A percentile compares a stretch with the other conserved stretches of the same genome.
Conservation (phyloP, 805 yeast genomes). For the Starmerella apis region DNA sequence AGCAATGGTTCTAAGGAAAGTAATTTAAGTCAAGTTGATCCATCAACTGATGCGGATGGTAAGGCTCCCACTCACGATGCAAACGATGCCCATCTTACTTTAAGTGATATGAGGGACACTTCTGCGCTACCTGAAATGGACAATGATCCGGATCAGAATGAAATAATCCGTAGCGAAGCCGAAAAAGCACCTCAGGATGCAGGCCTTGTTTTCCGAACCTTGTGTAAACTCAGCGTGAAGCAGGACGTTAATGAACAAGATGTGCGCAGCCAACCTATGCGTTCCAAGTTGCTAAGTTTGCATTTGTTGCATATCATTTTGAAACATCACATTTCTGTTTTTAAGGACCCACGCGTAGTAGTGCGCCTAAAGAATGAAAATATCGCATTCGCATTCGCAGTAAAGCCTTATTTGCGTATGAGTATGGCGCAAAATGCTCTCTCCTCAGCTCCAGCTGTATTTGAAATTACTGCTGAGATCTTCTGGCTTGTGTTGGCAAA, state of each 20-base stretch:
- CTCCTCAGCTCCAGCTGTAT: constrained; percentile 80
- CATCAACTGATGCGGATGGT: background rate
- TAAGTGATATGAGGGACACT: constrained; percentile 23
- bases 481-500: constrained; percentile 82
- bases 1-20: background rate
- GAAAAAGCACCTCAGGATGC: constrained; percentile 81
- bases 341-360: constrained; percentile 38
- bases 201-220: constrained; percentile 80
- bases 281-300: constrained; percentile 80
- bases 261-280: constrained; percentile 75
- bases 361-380: constrained; percentile 27
- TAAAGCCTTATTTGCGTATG: constrained; percentile 73
- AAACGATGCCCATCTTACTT: constrained; percentile 18
- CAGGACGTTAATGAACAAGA: constrained; percentile 55
- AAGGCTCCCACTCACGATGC: background rate
- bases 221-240: constrained; percentile 87
- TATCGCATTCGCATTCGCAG: constrained; percentile 56
- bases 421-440: constrained; percentile 86
- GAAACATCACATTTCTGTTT: constrained; percentile 73
- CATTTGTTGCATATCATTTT: constrained; percentile 80
- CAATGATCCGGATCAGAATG: constrained; percentile 28
- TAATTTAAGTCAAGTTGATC: background rate
- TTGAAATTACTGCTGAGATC: constrained; percentile 82
- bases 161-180: constrained; percentile 39
- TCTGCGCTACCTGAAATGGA: constrained; percentile 20